Base-by-base conservation (phyloP, 2,329 filamentous ascomycete species). In the Aspergillus aculeatus region DNA sequence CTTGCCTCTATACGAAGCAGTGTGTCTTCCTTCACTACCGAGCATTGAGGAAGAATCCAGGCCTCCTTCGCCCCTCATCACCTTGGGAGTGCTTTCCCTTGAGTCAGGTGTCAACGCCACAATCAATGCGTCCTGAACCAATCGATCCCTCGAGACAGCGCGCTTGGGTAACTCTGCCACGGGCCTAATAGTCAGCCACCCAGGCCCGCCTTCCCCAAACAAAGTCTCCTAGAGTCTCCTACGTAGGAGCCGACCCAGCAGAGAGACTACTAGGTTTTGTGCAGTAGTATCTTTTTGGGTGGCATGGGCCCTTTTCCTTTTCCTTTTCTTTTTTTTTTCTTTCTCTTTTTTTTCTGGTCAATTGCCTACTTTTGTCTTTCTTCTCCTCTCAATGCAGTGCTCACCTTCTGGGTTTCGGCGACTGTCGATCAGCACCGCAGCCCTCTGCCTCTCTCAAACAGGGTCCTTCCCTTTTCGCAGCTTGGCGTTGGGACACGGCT, bases 401-500 rank as follows among this genome's bases (percentile, higher is more conserved):
- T 44, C 9, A 16, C 16, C 38, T 19, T 44, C n/a, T 16, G 16
- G 14, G 5, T 19, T 44, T 44, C 38, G 38, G 38, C 38, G 38
- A 16, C 5, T 44, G 38, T 44, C 38, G 38, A 44, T 44, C 38
- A 44, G 5, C 32, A 35, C 32, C 32, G 32, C 32, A 35, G 38
- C n/a, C 6, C 38, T 44, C 38, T n/a, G n/a, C 24, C 31, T 55
- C 41, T 24, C 16, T 47, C 14, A 31, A 29, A 55, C 44, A 55
- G 53, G 53, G 53, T 55, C 53, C 53, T 47, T 55, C 24, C 41
- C 24, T 21, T 55, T 44, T 55, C 26, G 53, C 41, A n/a, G 48
- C 48, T 44, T 44, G 38, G 38, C 38, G 16, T 4, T 44, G 38
- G 38, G 38, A 44, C 38, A 44, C 16, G 16, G 14, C 16, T 44